Base-by-base conservation (phyloP, 2,329 filamentous ascomycete genomes). In the Neoascochyta sp. region DNA sequence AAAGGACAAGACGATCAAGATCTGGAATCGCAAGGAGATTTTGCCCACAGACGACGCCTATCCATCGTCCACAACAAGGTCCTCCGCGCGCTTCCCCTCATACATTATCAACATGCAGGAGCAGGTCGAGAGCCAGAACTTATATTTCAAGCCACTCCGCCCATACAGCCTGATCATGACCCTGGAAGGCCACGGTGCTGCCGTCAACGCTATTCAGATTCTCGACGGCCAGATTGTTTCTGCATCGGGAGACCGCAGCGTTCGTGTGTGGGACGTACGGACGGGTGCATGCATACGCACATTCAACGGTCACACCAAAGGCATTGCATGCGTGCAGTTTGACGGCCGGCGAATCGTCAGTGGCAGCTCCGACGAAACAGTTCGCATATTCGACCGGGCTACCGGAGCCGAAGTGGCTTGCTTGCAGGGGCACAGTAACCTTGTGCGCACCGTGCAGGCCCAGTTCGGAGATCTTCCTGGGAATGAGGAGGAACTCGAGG, bases 301-400 rank as follows among this genome's bases (percentile, higher is more conserved):
- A 1, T 80, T 94, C 18, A 73, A 85, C 21, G 92, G 90, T 2
- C 92, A 98, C 53, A 79, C 78, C 42, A 98, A 98, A 60, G 92
- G 92, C 17, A 96, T 98, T 50, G 92, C 92, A 3, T 98, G 92
- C 60, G 89, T 98, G 10, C 90, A 98, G 63, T 96, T 92, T 55
- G 92, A 98, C 57, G 88, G 87, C 15, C 80, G 86, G 28, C 79
- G 92, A 12, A 93, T 98, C 41, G 87, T 98, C 29, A 95, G 87
- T 50, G 92, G 92, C 3, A 95, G 89, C 62, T 95, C 89, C 49
- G 92, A 98, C 61, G 88, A 93, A 57, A 89, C 92, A 22, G 87
- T 98, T 17, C 88, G 92, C 47, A 92, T 98, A 12, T 98, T 94
- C 59, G 92, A 96, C 57, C 81, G 84, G 24, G 75, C 78, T 24